A percentile compares a stretch with the other conserved stretches of the same genome.
Evolutionary conservation across 106 monocot genomes (phyloP).

Genomic region (Dendrobium officinale): DNA sequence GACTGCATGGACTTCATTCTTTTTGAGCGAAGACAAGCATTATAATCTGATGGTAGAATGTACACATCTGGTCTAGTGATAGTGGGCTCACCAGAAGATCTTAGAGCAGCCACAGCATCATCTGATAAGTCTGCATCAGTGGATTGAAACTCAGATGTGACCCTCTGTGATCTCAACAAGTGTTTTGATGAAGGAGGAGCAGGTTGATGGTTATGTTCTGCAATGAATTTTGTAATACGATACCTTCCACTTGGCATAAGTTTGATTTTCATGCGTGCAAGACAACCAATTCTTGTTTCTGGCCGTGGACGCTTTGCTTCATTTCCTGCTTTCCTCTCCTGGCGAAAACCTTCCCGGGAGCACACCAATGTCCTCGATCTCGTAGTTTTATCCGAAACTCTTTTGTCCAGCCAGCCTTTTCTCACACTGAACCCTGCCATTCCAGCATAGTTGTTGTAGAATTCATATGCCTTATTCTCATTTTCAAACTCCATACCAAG

Average conservation of each 20-base stretch:
- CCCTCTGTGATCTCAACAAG: slow-evolving; percentile 28
- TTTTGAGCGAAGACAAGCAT: slow-evolving; percentile 12
- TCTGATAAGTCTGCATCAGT: slow-evolving; percentile 12
- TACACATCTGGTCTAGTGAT: not conserved
- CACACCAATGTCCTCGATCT: slow-evolving; percentile 23
- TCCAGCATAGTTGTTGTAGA: slow-evolving; percentile 28
- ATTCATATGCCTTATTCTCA: slow-evolving; percentile 24
- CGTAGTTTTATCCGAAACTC: slow-evolving; percentile 9
- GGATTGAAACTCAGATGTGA: slow-evolving; percentile 15
- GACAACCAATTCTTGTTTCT: slow-evolving; percentile 25
- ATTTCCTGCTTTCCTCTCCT: slow-evolving; percentile 13
- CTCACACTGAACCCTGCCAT: slow-evolving; percentile 22
- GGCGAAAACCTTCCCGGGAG: slow-evolving; percentile 16
- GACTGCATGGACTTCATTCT: slow-evolving; percentile 18
- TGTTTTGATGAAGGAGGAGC: slow-evolving; percentile 20
- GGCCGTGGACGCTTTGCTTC: slow-evolving; percentile 19
- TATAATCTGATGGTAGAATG: slow-evolving; percentile 19
- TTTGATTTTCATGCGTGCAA: slow-evolving; percentile 24
- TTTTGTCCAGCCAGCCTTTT: slow-evolving; percentile 11
- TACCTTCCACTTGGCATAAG: slow-evolving; percentile 7
- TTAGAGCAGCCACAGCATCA: slow-evolving; percentile 1
- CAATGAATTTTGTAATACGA: slow-evolving; percentile 14
- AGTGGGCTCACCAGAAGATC: slow-evolving; percentile 9
- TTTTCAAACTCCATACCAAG: slow-evolving; percentile 28
- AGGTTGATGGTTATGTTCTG: slow-evolving; percentile 22